phyloP scores from a whole-genome alignment of 73 alveolate species.

The Paramecium tetraurelia region DNA sequence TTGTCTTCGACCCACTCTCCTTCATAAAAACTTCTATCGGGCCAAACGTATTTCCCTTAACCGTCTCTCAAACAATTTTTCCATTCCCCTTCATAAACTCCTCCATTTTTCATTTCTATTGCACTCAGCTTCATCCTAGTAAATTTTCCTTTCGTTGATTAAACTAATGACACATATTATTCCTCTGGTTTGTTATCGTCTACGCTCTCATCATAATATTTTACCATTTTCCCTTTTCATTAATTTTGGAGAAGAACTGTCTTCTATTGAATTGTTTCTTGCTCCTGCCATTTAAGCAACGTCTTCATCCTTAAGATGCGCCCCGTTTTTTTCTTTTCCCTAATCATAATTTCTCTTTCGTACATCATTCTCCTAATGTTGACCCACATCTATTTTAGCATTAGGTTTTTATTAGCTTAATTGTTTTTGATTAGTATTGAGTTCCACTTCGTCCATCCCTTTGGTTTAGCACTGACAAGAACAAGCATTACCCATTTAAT shows the following conservation, averaged over 20 bases:
- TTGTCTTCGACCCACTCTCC: slow-evolving; percentile 64
- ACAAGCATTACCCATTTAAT: slow-evolving; percentile 13
- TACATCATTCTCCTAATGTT: background rate
- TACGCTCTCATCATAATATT: background rate
- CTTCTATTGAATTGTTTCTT: background rate
- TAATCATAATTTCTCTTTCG: background rate
- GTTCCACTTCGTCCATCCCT: background rate
- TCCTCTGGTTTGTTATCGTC: slow-evolving; percentile 37
- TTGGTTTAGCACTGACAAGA: background rate
- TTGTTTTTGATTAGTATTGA: background rate
- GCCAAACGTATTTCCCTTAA: slow-evolving; percentile 54
- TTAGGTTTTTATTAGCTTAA: background rate
- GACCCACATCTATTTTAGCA: background rate
- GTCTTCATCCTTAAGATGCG: background rate
- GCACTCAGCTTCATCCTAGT: slow-evolving; percentile 8
- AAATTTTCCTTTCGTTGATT: slow-evolving; percentile 6
- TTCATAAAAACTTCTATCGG: slow-evolving; percentile 37
- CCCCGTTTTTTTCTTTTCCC: background rate
- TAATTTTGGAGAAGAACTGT: background rate
- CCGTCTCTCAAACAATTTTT: slow-evolving; percentile 68
- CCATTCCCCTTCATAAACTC: slow-evolving; percentile 80
- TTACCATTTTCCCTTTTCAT: slow-evolving; percentile 5
- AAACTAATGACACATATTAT: background rate
- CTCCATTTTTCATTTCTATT: slow-evolving; percentile 49
- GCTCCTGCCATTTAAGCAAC: slow-evolving; percentile 34